phyloP scores from a whole-genome alignment of 257 asterid species.

The Sherardia arvensis region DNA sequence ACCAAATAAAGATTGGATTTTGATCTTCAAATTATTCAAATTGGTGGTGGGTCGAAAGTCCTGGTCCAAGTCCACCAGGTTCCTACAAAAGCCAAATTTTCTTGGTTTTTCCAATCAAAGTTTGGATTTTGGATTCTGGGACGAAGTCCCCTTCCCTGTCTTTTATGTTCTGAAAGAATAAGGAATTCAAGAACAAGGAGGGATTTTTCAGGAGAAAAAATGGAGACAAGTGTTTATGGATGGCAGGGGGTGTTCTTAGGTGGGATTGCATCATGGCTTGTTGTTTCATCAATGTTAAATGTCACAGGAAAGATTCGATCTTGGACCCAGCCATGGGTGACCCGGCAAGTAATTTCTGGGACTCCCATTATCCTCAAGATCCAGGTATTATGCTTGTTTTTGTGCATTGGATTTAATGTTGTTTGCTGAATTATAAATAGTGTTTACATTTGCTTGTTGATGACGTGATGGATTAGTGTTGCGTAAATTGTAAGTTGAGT shows the following conservation, averaged over 20 bases:
- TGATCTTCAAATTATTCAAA: background rate
- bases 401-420: background rate
- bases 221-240: constrained; percentile 42
- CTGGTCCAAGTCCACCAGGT: constrained; percentile 8
- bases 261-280: constrained; percentile 61
- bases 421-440: too few relatives aligned
- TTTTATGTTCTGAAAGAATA: background rate
- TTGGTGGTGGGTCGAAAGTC: background rate
- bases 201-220: constrained; percentile 4
- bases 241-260: constrained; percentile 55
- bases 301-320: constrained; percentile 71
- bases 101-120: background rate
- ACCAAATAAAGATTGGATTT: background rate
- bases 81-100: background rate
- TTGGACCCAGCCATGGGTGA: constrained; percentile 65
- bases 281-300: constrained; percentile 53
- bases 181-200: background rate
- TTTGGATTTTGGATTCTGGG: background rate
- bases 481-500: background rate
- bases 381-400: constrained; percentile 39
- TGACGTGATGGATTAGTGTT: background rate
- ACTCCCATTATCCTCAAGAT: constrained; percentile 61
- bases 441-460: background rate
- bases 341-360: constrained; percentile 36
- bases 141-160: background rate